A percentile compares a stretch with the other conserved stretches of the same genome.
phyloP scores from a whole-genome alignment of 192 early-diverging fungal genomes.

The Mortierella antarctica region DNA sequence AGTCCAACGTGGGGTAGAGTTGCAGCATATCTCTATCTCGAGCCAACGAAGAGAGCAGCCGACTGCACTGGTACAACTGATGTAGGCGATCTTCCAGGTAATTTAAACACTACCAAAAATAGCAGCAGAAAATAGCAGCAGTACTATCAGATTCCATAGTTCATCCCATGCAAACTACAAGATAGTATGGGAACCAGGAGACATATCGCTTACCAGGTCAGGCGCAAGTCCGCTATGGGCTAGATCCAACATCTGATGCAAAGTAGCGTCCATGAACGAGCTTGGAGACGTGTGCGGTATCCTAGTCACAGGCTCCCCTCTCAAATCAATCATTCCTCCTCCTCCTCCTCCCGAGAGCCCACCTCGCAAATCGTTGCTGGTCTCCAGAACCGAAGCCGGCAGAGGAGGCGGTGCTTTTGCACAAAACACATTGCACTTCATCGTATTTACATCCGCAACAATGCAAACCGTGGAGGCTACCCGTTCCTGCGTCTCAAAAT shows the following conservation, averaged over 20 bases:
- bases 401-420: slow-evolving; percentile 19
- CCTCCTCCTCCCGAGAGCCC: slow-evolving; percentile 2
- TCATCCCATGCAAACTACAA: neutral
- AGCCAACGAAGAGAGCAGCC: slow-evolving; percentile 16
- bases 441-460: slow-evolving; percentile 58
- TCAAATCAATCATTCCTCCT: slow-evolving; percentile 17
- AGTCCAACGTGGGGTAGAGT: slow-evolving; percentile 13
- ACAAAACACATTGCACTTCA: slow-evolving; percentile 45
- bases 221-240: slow-evolving; percentile 43
- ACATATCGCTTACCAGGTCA: slow-evolving; percentile 53
- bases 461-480: slow-evolving; percentile 49
- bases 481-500: slow-evolving; percentile 42
- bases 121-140: neutral
- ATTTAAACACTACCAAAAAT: slow-evolving; percentile 49
- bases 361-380: slow-evolving; percentile 13
- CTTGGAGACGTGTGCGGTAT: slow-evolving; percentile 22
- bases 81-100: slow-evolving; percentile 60
- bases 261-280: slow-evolving; percentile 29
- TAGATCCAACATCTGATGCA: slow-evolving; percentile 35
- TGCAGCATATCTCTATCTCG: slow-evolving; percentile 29
- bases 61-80: slow-evolving; percentile 35
- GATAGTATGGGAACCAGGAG: neutral
- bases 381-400: slow-evolving; percentile 13
- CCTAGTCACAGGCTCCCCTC: slow-evolving; percentile 24
- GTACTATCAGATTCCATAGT: neutral